These are phyloP conservation scores for Amanita inopinata DNA, from an alignment of 768 basidiomycete genomes.

Conservation along the genomic window DNA sequence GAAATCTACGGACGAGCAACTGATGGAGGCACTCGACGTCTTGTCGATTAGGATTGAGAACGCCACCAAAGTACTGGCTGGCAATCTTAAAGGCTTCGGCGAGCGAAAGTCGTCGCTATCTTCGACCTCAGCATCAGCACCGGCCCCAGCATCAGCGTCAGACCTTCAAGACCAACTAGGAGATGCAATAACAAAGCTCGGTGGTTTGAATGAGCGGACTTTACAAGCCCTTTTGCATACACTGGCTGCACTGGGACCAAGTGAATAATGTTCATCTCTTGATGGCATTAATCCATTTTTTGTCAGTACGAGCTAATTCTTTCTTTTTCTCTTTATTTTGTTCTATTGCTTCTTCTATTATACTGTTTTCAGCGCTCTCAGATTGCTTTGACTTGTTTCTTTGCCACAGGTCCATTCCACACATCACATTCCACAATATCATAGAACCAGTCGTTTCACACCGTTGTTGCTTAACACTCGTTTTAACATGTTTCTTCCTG, in stretches of 20 bases:
- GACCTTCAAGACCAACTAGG: neutral
- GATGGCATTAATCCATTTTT: too few species aligned
- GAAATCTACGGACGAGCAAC: conserved; percentile 60
- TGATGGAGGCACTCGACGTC: conserved; percentile 69
- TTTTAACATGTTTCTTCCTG: neutral
- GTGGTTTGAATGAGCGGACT: conserved; percentile 7
- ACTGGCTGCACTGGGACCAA: too few species aligned
- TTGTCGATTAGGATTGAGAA: conserved; percentile 46
- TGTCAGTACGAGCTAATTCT: too few species aligned
- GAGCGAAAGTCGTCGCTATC: neutral
- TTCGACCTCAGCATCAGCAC: neutral
- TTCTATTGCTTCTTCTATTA: neutral
- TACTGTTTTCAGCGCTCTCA: too few species aligned
- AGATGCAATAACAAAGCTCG: neutral
- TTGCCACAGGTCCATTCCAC: too few species aligned
- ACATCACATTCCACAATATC: neutral
- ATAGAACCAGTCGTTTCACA: neutral
- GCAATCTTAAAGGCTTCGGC: too few species aligned
- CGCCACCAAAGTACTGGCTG: neutral
- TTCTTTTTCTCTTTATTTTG: neutral
- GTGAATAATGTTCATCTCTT: too few species aligned
- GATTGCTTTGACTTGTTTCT: neutral
- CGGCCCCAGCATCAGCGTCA: neutral
- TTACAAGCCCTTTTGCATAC: neutral
- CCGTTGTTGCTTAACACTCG: neutral